phyloP scores from a whole-genome alignment of 192 early-diverging fungal species.

The Chytriomyces sp. region DNA sequence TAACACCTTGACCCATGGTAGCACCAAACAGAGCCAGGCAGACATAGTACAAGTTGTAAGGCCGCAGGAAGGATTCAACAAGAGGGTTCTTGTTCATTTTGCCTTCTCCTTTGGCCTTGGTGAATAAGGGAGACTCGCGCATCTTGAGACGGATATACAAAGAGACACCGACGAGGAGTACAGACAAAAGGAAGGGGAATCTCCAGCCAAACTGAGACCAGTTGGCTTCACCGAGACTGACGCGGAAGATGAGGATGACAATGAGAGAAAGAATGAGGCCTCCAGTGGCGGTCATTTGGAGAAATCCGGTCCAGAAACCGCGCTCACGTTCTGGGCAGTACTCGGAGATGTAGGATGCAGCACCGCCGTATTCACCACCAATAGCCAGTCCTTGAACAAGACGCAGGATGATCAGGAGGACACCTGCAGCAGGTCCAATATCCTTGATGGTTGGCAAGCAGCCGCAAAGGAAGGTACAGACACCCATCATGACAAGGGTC shows the following conservation, averaged over 20 bases:
- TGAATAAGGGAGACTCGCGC: constrained; percentile 30
- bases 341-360: constrained; percentile 37
- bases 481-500: constrained; percentile 36
- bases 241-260: constrained; percentile 26
- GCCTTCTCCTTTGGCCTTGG: constrained; percentile 17
- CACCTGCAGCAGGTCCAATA: constrained; percentile 33
- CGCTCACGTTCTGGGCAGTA: constrained; percentile 21
- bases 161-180: constrained; percentile 31
- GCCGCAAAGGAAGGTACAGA: constrained; percentile 34
- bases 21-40: constrained; percentile 28
- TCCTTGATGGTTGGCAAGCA: constrained; percentile 34
- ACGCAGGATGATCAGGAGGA: constrained; percentile 33
- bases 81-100: constrained; percentile 27
- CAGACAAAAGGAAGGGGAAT: constrained; percentile 41
- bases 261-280: constrained; percentile 32
- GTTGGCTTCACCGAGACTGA: constrained; percentile 7
- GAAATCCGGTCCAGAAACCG: constrained; percentile 38
- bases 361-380: constrained; percentile 47
- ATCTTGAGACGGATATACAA: constrained; percentile 40
- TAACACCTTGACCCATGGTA: constrained; percentile 38
- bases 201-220: constrained; percentile 40
- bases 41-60: constrained; percentile 28
- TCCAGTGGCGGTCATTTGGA: constrained; percentile 36
- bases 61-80: constrained; percentile 24
- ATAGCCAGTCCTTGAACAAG: constrained; percentile 41